Conservation (phyloP, 805 yeast species). For the Candida pini region DNA sequence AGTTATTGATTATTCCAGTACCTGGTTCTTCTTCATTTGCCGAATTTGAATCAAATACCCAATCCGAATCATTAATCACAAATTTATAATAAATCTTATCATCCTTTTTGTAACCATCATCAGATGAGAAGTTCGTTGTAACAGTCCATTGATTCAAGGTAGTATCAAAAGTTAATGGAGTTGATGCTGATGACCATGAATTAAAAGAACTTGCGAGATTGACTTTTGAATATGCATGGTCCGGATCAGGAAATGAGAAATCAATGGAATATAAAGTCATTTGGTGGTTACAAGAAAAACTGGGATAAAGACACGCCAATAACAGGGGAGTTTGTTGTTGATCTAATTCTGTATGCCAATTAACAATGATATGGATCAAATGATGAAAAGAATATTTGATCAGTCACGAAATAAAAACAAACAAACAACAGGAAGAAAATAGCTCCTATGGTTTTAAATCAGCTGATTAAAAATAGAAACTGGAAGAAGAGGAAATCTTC, state of each 20-base stretch:
- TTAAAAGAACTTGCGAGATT: constrained; percentile 21
- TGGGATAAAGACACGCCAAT: no score
- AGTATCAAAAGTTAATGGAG: constrained; percentile 5
- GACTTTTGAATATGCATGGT: constrained; percentile 6
- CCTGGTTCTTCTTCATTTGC: constrained; percentile 18
- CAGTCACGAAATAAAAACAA: no score
- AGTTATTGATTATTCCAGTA: constrained; percentile 24
- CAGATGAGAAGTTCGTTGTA: constrained; percentile 1
- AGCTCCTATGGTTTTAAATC: no score
- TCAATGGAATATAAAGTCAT: constrained; percentile 3
- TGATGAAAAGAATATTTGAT: no score
- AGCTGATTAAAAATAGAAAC: no score
- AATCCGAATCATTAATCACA: constrained; percentile 20
- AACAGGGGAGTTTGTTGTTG: no score
- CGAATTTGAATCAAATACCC: constrained; percentile 22
- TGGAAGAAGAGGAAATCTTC: no score
- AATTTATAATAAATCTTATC: constrained; percentile 24
- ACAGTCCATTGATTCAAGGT: constrained; percentile 6
- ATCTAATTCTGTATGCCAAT: no score
- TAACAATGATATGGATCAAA: no score
- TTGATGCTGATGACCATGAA: constrained; percentile 12
- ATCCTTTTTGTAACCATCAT: constrained; percentile 2
- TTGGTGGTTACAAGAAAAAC: no score
- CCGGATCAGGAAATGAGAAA: constrained; percentile 14
- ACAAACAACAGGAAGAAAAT: no score